Base-by-base conservation (phyloP, 805 yeast species). In the Teunomyces funiuensis region DNA sequence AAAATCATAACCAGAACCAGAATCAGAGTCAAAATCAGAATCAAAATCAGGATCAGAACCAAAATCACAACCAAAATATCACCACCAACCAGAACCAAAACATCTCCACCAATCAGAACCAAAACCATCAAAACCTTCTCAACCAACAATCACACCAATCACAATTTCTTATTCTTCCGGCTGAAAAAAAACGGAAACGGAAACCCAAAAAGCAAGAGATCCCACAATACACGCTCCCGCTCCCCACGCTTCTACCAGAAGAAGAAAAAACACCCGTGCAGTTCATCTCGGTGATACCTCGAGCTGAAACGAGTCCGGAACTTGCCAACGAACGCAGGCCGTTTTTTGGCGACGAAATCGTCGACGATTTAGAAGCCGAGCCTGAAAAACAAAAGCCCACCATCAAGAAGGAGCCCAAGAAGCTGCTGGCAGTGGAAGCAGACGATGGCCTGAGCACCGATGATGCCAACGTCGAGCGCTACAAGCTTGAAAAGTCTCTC, bases 401-500 rank as follows among this genome's bases (percentile, higher is more conserved):
- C 17, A 23, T 23, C 10, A 19, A 7, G n/a, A 28, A 30, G 22
- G 20, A 22, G 27, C 9, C 15, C 11, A 18, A 14, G 25, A 16
- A 28, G 23, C 23, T 26, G 19, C 22, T 20, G 19, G 34, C 18
- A 26, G 17, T 9, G n/a, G 29, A 38, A 4, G 9, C 36, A 7
- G 36, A 28, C 6, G 36, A 17, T 10, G 16, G 18, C 11, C 6
- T 6, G 13, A 22, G 20, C 25, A 14, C 20, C 13, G 36, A 15
- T 15, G 36, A 33, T 8, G 25, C n/a, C 14, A 31, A 14, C 13
- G 25, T 31, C 15, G 34, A 31, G 19, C 22, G 28, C 15, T 48
- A 39, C 34, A 48, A 41, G 31, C 40, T 48, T 16, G 52, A 49
- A 36, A 43, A 43, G 19, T 40, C 44, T 15, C 40, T 49, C 33